Base-by-base conservation (phyloP, 2,329 filamentous ascomycete species). In the Acrocalymma vagum region DNA sequence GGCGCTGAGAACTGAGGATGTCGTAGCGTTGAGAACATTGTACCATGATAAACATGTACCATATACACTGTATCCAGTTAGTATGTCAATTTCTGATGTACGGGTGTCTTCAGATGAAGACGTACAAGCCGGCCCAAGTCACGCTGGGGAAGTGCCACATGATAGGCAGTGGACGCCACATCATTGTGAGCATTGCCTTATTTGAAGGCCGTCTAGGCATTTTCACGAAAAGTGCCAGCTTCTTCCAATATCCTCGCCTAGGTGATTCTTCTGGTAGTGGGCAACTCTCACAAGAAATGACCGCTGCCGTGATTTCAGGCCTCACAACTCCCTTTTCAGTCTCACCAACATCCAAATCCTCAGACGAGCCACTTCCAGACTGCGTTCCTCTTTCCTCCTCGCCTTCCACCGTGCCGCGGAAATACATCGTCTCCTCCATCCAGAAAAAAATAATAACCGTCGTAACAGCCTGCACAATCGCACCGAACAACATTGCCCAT, bases 81-180 rank as follows among this genome's bases (percentile, higher is more conserved):
- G n/a, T 11, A 38, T 22, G 9, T 18, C 27, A 16, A 28, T 21
- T n/a, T n/a, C n/a, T n/a, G n/a, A n/a, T n/a, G n/a, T n/a, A n/a
- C n/a, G n/a, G n/a, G n/a, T n/a, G n/a, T n/a, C n/a, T n/a, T n/a
- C n/a, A n/a, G n/a, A 17, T 38, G 24, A 15, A 28, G 20, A 25
- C 14, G 53, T 38, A 38, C 72, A 75, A 1, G 64, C 68, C 5
- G 68, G 57, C 7, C 71, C 47, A 47, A 48, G 44, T 21, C 28
- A 5, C 33, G 16, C 5, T 34, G 3, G 31, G 31, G n/a, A 34
- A 24, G 5, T 23, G 31, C n/a, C 24, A 34, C 21, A 34, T 34
- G 21, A 34, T 34, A 11, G 26, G 8, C 4, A 34, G 21, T 3
- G 31, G 31, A 9, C 31, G 20, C 16, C 26, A 34, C 7, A 15